Evolutionary conservation across 73 alveolate genomes (phyloP).

Genomic region (Paramecium tetraurelia): DNA sequence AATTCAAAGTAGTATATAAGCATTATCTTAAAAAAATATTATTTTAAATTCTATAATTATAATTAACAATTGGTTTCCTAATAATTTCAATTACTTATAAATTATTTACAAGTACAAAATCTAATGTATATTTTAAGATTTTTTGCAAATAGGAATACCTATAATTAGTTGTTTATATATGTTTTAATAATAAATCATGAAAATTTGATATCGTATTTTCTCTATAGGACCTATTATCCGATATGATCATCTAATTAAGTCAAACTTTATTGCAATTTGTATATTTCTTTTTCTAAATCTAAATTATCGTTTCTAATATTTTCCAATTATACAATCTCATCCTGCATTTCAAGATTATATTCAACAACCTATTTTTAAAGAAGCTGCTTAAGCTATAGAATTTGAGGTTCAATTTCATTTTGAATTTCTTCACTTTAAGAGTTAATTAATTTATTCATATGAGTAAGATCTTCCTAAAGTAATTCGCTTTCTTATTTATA

Average conservation of each 20-base stretch:
- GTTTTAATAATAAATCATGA: neutral
- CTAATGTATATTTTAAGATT: neutral
- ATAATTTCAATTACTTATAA: no score
- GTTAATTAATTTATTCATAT: neutral
- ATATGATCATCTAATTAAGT: neutral
- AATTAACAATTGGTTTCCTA: no score
- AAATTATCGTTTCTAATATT: neutral
- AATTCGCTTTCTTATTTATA: neutral
- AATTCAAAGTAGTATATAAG: neutral
- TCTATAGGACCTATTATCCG: neutral
- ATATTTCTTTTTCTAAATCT: neutral
- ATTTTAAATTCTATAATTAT: no score
- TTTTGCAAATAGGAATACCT: no score
- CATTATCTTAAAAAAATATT: neutral
- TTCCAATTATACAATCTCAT: neutral
- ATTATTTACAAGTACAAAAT: neutral
- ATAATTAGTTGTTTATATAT: neutral
- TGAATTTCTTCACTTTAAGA: neutral
- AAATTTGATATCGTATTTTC: neutral
- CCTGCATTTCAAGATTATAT: neutral
- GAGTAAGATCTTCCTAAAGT: neutral
- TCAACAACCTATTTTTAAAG: neutral
- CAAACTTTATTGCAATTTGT: neutral
- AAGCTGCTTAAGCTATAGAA: neutral
- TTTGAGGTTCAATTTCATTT: neutral